phyloP scores from a whole-genome alignment of 2,329 filamentous ascomycete genomes.

The Sclerotinia subarctica region DNA sequence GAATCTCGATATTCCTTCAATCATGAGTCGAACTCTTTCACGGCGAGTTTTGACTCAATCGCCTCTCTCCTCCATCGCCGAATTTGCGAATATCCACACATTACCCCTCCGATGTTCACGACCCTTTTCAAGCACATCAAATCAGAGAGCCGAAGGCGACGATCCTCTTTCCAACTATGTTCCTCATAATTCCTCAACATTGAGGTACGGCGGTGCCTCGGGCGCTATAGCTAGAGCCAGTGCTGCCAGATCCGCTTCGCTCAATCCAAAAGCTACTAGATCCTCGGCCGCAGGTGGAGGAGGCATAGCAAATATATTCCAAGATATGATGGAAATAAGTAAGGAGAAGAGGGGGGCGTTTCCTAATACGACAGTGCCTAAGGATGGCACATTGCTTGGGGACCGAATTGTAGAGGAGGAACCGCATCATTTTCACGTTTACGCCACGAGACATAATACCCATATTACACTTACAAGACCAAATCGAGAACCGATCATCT shows the following conservation, averaged over 20 bases:
- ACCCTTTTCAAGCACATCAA: constrained; percentile 39
- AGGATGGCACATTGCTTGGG: constrained; percentile 29
- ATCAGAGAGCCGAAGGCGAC: constrained; percentile 28
- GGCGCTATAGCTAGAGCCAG: neutral
- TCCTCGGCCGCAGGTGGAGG: neutral
- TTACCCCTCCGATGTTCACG: constrained; percentile 29
- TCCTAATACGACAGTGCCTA: neutral
- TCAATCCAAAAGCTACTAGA: constrained; percentile 15
- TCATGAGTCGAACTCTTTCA: constrained; percentile 36
- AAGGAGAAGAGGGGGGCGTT: neutral
- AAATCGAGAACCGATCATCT: constrained; percentile 74
- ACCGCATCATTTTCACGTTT: constrained; percentile 85
- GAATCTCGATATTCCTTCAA: constrained; percentile 16
- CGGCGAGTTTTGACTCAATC: constrained; percentile 36
- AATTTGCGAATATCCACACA: constrained; percentile 20
- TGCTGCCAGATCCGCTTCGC: neutral
- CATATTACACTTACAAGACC: constrained; percentile 88
- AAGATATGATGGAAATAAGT: neutral
- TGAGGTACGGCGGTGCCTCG: neutral
- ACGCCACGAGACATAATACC: constrained; percentile 87
- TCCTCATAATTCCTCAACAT: neutral
- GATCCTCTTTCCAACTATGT: constrained; percentile 1
- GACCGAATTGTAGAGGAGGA: constrained; percentile 45
- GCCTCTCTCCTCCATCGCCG: constrained; percentile 25
- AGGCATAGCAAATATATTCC: neutral